These are phyloP conservation scores for Neurospora hispaniola DNA, from an alignment of 495 filamentous ascomycete genomes.

Conservation along the genomic window DNA sequence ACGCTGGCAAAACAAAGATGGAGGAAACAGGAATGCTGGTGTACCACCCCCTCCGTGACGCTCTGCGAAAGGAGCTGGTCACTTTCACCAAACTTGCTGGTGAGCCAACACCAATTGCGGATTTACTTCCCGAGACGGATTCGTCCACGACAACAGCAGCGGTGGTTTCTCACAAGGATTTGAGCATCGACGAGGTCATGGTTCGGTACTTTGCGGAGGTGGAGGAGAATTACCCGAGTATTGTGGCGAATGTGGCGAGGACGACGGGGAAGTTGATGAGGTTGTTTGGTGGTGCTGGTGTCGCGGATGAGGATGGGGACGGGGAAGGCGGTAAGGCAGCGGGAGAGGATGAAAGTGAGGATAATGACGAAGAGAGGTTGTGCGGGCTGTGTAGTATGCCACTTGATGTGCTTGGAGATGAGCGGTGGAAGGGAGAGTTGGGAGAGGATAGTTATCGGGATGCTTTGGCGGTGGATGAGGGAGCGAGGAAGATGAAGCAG, in stretches of 20 bases:
- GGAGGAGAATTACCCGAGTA: conserved; percentile 77
- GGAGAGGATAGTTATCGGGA: conserved; percentile 9
- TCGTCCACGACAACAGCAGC: conserved; percentile 20
- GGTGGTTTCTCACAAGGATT: conserved; percentile 55
- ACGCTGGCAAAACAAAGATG: neutral
- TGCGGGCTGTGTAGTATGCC: conserved; percentile 43
- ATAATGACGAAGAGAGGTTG: neutral
- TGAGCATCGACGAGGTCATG: conserved; percentile 88
- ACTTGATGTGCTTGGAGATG: conserved; percentile 35
- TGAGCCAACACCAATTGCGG: conserved; percentile 17
- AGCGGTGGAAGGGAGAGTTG: conserved; percentile 41
- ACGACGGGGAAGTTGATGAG: conserved; percentile 67
- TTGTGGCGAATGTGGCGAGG: conserved; percentile 88
- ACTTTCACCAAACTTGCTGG: conserved; percentile 44
- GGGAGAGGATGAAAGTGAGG: neutral
- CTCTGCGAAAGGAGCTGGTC: conserved; percentile 68
- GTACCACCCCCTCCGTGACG: conserved; percentile 51
- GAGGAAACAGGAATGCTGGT: conserved; percentile 1
- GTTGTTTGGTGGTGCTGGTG: neutral
- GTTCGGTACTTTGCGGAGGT: conserved; percentile 76
- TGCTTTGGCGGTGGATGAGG: conserved; percentile 1
- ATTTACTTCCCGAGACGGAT: conserved; percentile 3
- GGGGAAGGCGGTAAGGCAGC: neutral
- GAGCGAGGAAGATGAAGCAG: neutral
- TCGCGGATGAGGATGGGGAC: neutral